Evolutionary conservation across 108 stramenopile species (phyloP).

Genomic region (Cyclotella kingstonii): DNA sequence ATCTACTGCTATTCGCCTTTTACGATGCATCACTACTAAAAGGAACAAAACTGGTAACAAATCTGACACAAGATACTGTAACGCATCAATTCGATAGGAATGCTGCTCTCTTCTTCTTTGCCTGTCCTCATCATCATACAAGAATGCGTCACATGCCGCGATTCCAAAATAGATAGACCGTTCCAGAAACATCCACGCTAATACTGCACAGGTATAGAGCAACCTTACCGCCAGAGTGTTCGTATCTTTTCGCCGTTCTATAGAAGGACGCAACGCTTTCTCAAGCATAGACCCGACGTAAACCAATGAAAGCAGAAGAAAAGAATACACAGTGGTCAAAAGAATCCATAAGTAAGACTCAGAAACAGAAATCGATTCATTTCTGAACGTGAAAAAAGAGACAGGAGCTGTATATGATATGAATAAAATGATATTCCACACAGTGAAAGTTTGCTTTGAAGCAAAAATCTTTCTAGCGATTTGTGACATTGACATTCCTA

Average conservation of each 20-base stretch:
- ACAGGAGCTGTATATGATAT: constrained; percentile 24
- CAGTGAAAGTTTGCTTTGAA: constrained; percentile 29
- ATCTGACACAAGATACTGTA: constrained; percentile 26
- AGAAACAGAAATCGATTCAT: background rate
- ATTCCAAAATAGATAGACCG: constrained; percentile 26
- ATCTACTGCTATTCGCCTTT: constrained; percentile 18
- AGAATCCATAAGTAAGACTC: constrained; percentile 37
- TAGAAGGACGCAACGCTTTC: constrained; percentile 25
- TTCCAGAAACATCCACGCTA: constrained; percentile 25
- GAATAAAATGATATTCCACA: constrained; percentile 31
- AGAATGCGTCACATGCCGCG: constrained; percentile 12
- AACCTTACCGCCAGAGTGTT: constrained; percentile 27
- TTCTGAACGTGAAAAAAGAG: constrained; percentile 14
- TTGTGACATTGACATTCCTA: constrained; percentile 11
- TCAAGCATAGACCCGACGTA: constrained; percentile 30
- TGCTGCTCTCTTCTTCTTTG: background rate
- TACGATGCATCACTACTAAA: constrained; percentile 40
- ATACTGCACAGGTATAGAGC: constrained; percentile 19
- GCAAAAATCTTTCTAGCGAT: constrained; percentile 26
- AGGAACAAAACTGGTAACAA: constrained; percentile 34
- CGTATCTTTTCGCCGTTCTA: constrained; percentile 25
- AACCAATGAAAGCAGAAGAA: constrained; percentile 17
- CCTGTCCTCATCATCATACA: constrained; percentile 2
- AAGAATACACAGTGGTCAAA: constrained; percentile 20
- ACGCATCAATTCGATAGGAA: constrained; percentile 20